phyloP scores from a whole-genome alignment of 2,329 filamentous ascomycete genomes.

The Fusarium lateritium region DNA sequence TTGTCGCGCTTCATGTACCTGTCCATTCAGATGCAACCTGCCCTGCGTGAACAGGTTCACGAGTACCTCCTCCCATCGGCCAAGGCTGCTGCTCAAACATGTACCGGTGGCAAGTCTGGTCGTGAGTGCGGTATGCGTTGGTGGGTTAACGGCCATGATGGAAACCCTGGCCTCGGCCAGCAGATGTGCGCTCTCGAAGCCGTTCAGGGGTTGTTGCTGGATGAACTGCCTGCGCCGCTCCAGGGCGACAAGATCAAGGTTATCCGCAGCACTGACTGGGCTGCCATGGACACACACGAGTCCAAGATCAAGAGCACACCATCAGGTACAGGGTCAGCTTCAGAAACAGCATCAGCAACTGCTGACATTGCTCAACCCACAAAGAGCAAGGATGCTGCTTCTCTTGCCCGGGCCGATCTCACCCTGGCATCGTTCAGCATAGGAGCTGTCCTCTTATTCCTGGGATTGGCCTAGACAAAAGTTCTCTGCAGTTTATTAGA shows the following conservation, averaged over 20 bases:
- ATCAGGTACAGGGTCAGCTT: constrained; percentile 1
- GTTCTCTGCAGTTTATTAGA: constrained; percentile 35
- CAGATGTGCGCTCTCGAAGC: constrained; percentile 76
- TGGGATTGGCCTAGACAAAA: constrained; percentile 38
- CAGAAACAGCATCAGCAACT: constrained; percentile 23
- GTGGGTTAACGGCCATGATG: constrained; percentile 72
- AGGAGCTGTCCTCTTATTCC: constrained; percentile 37
- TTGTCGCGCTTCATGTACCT: constrained; percentile 75
- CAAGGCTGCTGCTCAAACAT: constrained; percentile 68
- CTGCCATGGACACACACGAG: constrained; percentile 27
- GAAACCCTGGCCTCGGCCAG: constrained; percentile 69
- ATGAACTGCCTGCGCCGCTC: constrained; percentile 61
- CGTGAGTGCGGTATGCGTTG: constrained; percentile 74
- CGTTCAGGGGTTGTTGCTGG: constrained; percentile 71
- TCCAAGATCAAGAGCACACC: constrained; percentile 34
- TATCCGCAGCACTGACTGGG: constrained; percentile 54
- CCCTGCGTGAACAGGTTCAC: constrained; percentile 63
- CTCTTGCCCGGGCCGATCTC: constrained; percentile 29
- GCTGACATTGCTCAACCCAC: constrained; percentile 24
- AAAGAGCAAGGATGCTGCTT: constrained; percentile 42
- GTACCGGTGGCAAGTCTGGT: constrained; percentile 68
- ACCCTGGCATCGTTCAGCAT: constrained; percentile 42
- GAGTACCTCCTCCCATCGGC: constrained; percentile 66
- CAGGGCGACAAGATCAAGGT: constrained; percentile 63
- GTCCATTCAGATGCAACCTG: constrained; percentile 69